Percentiles rank a stretch among this genome's conserved stretches.
Evolutionary conservation across 805 yeast genomes (phyloP).

Genomic region (Metschnikowia henanensis): DNA sequence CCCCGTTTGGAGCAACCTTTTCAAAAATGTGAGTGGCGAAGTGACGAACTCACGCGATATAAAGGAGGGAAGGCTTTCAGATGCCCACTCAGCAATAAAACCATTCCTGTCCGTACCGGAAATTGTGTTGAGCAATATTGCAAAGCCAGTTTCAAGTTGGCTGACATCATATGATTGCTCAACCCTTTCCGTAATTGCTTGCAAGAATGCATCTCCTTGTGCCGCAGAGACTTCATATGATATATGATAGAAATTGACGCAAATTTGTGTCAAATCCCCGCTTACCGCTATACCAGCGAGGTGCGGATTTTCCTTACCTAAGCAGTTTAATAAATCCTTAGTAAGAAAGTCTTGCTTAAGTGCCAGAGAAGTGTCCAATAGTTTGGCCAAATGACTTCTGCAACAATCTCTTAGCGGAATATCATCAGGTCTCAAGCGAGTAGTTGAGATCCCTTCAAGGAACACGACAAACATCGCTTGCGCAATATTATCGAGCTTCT

Average conservation of each 20-base stretch:
- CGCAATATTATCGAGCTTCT: conserved; percentile 4
- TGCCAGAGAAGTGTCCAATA: neutral
- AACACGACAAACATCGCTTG: conserved; percentile 5
- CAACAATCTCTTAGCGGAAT: neutral
- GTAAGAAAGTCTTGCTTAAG: neutral
- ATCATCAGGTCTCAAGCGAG: conserved; percentile 6
- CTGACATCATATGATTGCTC: conserved; percentile 10
- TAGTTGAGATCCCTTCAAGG: conserved; percentile 12
- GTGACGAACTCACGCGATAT: conserved; percentile 28
- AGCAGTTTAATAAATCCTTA: conserved; percentile 1
- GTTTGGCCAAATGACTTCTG: conserved; percentile 1
- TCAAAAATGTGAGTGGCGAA: conserved; percentile 21
- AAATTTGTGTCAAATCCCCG: conserved; percentile 4
- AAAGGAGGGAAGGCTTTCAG: conserved; percentile 21
- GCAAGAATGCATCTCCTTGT: conserved; percentile 3
- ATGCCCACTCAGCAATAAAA: conserved; percentile 13
- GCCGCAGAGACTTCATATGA: neutral
- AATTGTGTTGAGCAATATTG: conserved; percentile 4
- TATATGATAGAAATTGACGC: conserved; percentile 4
- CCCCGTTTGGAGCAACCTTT: conserved; percentile 8
- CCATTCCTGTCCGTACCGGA: neutral
- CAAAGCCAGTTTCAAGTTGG: neutral
- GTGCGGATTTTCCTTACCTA: conserved; percentile 4
- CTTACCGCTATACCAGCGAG: conserved; percentile 1
- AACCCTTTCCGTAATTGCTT: conserved; percentile 4